phyloP scores from a whole-genome alignment of 2,329 filamentous ascomycete genomes.

The Fonsecaea monophora region DNA sequence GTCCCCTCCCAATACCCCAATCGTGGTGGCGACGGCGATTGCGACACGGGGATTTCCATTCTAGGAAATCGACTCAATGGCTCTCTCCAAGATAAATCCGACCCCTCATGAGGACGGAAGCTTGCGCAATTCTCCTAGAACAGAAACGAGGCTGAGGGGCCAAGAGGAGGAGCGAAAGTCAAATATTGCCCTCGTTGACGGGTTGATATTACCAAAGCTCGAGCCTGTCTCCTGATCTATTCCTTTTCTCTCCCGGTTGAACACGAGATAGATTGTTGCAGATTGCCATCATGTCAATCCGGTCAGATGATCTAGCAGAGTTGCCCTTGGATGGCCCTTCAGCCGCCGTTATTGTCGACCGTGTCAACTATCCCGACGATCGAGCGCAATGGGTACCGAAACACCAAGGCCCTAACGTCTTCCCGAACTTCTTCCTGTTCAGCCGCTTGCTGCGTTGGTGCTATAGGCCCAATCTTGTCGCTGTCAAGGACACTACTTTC shows the following conservation, averaged over 20 bases:
- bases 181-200: not conserved
- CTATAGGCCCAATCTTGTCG: slow-evolving; percentile 37
- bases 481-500: slow-evolving; percentile 42
- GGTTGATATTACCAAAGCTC: not conserved
- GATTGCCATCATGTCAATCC: not conserved
- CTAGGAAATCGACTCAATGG: not conserved
- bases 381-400: slow-evolving; percentile 37
- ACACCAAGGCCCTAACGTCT: slow-evolving; percentile 42
- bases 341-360: not conserved
- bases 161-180: not conserved
- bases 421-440: slow-evolving; percentile 44
- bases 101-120: not conserved
- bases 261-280: not conserved
- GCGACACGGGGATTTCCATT: not conserved
- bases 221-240: not conserved
- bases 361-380: slow-evolving; percentile 17
- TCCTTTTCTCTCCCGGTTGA: not conserved
- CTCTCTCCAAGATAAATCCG: not conserved
- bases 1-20: not conserved
- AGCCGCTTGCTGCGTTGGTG: slow-evolving; percentile 42
- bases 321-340: not conserved
- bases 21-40: not conserved
- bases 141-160: not conserved
- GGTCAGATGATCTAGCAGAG: not conserved
- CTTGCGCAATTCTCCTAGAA: not conserved